Evolutionary conservation across 169 alveolate species (phyloP).

Genomic region (Toxoplasma gondii): DNA sequence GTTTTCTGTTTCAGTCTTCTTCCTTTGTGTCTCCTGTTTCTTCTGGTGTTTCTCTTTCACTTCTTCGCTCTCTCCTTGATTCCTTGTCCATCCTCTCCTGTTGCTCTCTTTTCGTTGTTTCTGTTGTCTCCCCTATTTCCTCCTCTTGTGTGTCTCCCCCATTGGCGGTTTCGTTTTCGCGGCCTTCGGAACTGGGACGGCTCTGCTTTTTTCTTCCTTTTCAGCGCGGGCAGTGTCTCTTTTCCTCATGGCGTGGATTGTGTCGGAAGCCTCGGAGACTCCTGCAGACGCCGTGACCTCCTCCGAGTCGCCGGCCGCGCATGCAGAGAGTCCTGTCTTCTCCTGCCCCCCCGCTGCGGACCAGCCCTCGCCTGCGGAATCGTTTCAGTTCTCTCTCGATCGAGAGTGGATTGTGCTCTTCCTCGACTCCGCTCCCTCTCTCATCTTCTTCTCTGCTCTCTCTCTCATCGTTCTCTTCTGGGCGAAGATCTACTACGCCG

Average conservation of each 20-base stretch:
- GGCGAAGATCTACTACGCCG: slow-evolving; percentile 65
- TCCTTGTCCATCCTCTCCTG: too few species aligned
- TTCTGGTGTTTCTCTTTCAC: neutral
- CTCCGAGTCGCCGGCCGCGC: neutral
- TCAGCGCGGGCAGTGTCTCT: slow-evolving; percentile 20
- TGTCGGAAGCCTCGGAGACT: neutral
- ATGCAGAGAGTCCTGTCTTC: neutral
- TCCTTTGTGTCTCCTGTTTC: too few species aligned
- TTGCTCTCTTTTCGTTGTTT: too few species aligned
- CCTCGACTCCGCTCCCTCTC: slow-evolving; percentile 53
- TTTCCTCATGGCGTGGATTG: slow-evolving; percentile 29
- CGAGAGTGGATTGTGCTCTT: slow-evolving; percentile 51
- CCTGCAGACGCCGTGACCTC: neutral
- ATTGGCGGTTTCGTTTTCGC: too few species aligned
- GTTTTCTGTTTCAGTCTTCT: too few species aligned
- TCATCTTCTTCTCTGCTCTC: slow-evolving; percentile 51
- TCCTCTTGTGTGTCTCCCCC: too few species aligned
- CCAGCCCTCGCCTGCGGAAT: neutral
- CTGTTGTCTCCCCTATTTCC: too few species aligned
- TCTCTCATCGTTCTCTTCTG: slow-evolving; percentile 61
- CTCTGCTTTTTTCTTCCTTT: too few species aligned
- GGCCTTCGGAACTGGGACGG: too few species aligned
- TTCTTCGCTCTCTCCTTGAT: neutral
- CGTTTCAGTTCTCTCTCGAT: slow-evolving; percentile 53
- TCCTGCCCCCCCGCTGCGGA: neutral